A percentile compares a stretch with the other conserved stretches of the same genome.
phyloP scores from a whole-genome alignment of 2,329 filamentous ascomycete species.

The Beauveria rudraprayagi region DNA sequence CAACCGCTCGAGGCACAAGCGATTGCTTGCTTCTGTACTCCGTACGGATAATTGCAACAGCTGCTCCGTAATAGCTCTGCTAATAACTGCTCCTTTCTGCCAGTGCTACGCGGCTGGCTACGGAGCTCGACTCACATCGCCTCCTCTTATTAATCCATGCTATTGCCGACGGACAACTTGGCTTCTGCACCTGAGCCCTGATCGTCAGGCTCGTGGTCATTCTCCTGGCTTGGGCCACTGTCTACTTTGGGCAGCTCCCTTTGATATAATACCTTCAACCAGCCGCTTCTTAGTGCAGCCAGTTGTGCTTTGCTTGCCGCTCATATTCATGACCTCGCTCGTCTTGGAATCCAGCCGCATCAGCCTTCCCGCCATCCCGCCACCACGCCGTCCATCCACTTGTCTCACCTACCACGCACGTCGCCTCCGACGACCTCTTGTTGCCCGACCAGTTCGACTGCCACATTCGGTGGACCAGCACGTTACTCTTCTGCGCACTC shows the following conservation, averaged over 20 bases:
- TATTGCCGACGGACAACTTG: neutral
- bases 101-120: neutral
- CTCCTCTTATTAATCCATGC: neutral
- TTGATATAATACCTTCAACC: neutral
- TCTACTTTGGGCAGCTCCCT: neutral
- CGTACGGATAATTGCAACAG: neutral
- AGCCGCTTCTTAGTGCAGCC: neutral
- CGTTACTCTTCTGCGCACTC: neutral
- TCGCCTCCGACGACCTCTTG: constrained; percentile 1
- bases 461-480: constrained; percentile 2
- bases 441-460: neutral
- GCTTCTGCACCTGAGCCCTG: neutral
- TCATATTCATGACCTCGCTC: neutral
- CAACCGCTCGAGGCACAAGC: neutral
- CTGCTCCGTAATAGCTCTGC: neutral
- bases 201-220: neutral
- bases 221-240: neutral
- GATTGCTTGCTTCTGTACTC: neutral
- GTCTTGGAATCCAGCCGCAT: neutral
- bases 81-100: neutral
- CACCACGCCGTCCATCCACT: neutral
- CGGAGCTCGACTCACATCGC: neutral
- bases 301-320: neutral
- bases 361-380: neutral
- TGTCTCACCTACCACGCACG: constrained; percentile 3